These are phyloP conservation scores for Tolypocladium sp. DNA, from an alignment of 2,329 filamentous ascomycete species.

Conservation along the genomic window DNA sequence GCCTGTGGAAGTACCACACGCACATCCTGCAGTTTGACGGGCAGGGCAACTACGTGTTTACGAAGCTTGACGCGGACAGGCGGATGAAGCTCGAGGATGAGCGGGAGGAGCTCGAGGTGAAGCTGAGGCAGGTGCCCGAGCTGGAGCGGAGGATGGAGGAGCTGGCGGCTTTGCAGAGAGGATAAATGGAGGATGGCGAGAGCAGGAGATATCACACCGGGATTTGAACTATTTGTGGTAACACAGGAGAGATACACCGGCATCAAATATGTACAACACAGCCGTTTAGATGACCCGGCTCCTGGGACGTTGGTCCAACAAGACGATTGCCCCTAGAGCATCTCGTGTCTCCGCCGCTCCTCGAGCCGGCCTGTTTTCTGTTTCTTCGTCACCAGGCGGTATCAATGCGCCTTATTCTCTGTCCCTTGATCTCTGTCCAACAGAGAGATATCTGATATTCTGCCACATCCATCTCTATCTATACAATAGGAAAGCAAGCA, in stretches of 20 bases:
- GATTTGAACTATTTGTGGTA: no score
- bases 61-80: conserved; percentile 77
- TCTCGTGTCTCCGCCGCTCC: no score
- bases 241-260: neutral
- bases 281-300: neutral
- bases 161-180: conserved; percentile 40
- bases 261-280: neutral
- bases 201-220: neutral
- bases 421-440: neutral
- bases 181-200: neutral
- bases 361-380: no score
- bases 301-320: neutral
- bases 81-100: conserved; percentile 86
- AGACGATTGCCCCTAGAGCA: neutral
- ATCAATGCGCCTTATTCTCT: neutral
- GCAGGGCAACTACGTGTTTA: conserved; percentile 86
- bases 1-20: conserved; percentile 93
- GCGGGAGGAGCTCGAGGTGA: conserved; percentile 84
- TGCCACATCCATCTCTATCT: neutral
- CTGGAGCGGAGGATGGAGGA: conserved; percentile 79
- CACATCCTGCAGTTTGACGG: conserved; percentile 96
- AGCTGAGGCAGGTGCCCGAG: conserved; percentile 78
- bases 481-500: neutral
- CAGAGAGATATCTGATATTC: neutral
- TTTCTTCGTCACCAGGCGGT: neutral